Base-by-base conservation (phyloP, 805 yeast species). In the Torulaspora maleeae region DNA sequence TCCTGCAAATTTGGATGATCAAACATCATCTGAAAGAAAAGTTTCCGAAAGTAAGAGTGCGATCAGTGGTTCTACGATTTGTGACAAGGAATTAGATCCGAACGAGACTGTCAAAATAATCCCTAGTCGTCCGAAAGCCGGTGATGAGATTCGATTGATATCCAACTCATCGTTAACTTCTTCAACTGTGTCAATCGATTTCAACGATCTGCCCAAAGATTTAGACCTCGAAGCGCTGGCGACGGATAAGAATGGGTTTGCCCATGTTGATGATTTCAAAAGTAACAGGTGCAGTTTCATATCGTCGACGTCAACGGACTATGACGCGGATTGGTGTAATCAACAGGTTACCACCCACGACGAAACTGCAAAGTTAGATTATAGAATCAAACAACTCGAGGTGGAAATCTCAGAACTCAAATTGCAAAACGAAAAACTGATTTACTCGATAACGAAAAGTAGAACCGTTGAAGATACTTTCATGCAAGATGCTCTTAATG, bases 321-420 rank as follows among this genome's bases (percentile, higher is more conserved):
- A 51, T 36, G 65, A 60, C 36, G 45, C 52, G 10, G 54, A 50
- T 11, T 50, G 54, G 54, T 50, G 38, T 29, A 43, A 40, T 45
- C 51, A 48, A 22, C 48, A 43, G 16, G 47, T 38, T 38, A n/a
- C 39, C 24, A 30, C 43, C 25, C 46, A 45, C 43, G 51, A 54
- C n/a, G 58, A 53, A 36, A 44, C 54, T 7, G 48, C 50, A 3
- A 51, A 46, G 38, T 38, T 59, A 11, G 67, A 65, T 25, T 45
- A 59, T 28, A 61, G 62, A 46, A 61, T 64, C 41, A 63, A 62
- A 34, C 60, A 61, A 36, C 45, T 64, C 38, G 68, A 66, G 47
- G 22, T 64, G 11, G 61, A 64, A 36, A 61, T 64, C 13, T 55
- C 54, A 29, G 69, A 66, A 37, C 45, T 66, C 25, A 63, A 55